These are phyloP conservation scores for Aspergillus carlsbadensis DNA, from an alignment of 495 filamentous ascomycete genomes.

Conservation along the genomic window DNA sequence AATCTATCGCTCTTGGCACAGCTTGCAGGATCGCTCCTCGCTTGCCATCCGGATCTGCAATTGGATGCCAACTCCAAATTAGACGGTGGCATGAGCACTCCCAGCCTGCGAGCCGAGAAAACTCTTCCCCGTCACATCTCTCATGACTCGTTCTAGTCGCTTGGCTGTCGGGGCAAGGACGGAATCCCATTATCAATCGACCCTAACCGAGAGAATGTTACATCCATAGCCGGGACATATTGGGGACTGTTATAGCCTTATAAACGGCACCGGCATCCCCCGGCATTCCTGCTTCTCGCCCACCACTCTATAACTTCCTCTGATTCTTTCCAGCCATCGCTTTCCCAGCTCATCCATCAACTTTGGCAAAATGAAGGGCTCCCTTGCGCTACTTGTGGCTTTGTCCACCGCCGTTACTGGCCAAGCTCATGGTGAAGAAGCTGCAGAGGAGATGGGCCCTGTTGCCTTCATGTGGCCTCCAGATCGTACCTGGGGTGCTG, in stretches of 20 bases:
- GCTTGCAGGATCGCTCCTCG: conserved; percentile 2
- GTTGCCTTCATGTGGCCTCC: conserved; percentile 54
- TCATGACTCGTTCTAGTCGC: neutral
- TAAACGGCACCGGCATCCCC: conserved; percentile 3
- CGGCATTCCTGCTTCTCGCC: neutral
- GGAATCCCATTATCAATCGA: neutral
- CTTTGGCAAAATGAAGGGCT: conserved; percentile 8
- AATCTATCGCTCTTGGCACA: conserved; percentile 17
- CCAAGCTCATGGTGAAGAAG: conserved; percentile 17
- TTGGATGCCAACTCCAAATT: neutral
- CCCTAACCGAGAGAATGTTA: neutral
- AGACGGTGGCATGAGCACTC: conserved; percentile 1
- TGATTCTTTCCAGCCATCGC: neutral
- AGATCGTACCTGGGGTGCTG: conserved; percentile 44
- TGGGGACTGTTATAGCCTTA: neutral
- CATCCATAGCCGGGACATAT: neutral
- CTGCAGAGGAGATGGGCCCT: conserved; percentile 45
- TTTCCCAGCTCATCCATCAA: neutral
- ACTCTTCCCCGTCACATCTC: neutral
- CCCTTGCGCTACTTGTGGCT: conserved; percentile 1
- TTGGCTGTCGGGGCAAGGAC: conserved; percentile 5
- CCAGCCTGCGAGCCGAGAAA: neutral
- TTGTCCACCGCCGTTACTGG: conserved; percentile 9
- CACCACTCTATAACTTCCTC: neutral
- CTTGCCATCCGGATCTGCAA: neutral